These are phyloP conservation scores for Aspergillus wentii DNA, from an alignment of 495 filamentous ascomycete genomes.

Conservation along the genomic window DNA sequence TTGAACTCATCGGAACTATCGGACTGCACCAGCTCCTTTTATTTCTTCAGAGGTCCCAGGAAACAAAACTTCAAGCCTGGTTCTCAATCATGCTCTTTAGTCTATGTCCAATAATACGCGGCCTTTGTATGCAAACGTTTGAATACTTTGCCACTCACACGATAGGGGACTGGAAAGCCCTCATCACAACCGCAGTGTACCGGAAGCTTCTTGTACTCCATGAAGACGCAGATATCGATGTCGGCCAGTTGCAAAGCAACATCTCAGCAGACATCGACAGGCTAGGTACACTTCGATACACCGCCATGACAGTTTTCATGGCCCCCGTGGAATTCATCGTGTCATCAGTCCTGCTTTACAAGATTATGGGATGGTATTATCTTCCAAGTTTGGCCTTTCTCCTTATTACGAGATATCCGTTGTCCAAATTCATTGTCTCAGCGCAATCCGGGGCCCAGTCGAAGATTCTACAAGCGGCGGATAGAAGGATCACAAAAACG, in stretches of 20 bases:
- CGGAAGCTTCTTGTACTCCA: not conserved
- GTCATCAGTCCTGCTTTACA: not conserved
- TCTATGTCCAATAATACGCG: not conserved
- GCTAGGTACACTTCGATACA: conserved; percentile 2
- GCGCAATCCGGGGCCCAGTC: not conserved
- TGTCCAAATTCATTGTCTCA: conserved; percentile 1
- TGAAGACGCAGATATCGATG: not conserved
- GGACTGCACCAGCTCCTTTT: conserved; percentile 2
- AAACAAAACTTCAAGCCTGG: not conserved
- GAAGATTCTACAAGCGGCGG: not conserved
- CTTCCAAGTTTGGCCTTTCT: conserved; percentile 1
- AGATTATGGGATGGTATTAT: conserved; percentile 3
- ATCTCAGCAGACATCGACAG: conserved; percentile 4
- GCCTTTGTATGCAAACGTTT: conserved; percentile 2
- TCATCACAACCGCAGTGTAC: not conserved
- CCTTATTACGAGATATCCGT: conserved; percentile 1
- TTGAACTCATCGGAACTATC: conserved; percentile 1
- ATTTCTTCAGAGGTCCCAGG: not conserved
- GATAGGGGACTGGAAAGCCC: conserved; percentile 1
- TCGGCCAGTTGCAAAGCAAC: not conserved
- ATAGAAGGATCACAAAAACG: conserved; percentile 1
- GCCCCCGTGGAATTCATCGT: not conserved
- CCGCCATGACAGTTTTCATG: conserved; percentile 2
- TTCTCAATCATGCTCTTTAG: not conserved
- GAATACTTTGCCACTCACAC: conserved; percentile 2